Conservation (phyloP, 805 yeast species). For the Barnettozyma wickerhamii region DNA sequence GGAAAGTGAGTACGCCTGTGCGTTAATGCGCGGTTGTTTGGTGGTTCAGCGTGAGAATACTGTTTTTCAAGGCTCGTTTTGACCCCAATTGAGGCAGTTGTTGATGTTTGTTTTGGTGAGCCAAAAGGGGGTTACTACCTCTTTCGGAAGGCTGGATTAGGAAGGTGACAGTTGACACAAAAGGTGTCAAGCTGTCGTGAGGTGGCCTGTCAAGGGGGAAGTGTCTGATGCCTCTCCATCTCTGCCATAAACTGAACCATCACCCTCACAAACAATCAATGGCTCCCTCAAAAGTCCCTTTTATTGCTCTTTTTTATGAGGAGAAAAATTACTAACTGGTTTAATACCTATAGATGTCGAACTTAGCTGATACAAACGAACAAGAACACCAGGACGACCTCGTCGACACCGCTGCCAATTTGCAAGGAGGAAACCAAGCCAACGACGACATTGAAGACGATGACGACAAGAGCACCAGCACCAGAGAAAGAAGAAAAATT, state of each 20-base stretch:
- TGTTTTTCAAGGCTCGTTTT: no score
- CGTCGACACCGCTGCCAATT: conserved; percentile 13
- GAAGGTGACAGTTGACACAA: conserved; percentile 8
- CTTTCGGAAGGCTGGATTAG: conserved; percentile 9
- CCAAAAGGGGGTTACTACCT: conserved; percentile 9
- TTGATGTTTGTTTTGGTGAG: not conserved
- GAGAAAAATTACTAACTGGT: not conserved
- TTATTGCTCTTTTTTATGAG: not conserved
- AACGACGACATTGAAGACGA: conserved; percentile 37
- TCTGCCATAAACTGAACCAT: no score
- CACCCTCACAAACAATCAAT: no score
- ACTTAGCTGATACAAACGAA: conserved; percentile 22
- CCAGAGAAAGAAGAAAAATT: conserved; percentile 77
- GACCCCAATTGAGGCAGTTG: no score
- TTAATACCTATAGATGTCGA: conserved; percentile 18
- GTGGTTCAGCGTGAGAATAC: no score
- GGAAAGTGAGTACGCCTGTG: not conserved
- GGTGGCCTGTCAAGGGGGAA: no score
- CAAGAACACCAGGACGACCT: conserved; percentile 21
- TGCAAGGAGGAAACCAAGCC: conserved; percentile 12
- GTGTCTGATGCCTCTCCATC: no score
- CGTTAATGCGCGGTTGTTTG: no score
- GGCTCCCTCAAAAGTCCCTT: not conserved
- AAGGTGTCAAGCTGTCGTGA: not conserved
- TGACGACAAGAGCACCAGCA: conserved; percentile 41